Evolutionary conservation across 345 rosid species (phyloP), one percentile per base, ranked within the genome.

Genomic region (Pistacia integerrima): DNA sequence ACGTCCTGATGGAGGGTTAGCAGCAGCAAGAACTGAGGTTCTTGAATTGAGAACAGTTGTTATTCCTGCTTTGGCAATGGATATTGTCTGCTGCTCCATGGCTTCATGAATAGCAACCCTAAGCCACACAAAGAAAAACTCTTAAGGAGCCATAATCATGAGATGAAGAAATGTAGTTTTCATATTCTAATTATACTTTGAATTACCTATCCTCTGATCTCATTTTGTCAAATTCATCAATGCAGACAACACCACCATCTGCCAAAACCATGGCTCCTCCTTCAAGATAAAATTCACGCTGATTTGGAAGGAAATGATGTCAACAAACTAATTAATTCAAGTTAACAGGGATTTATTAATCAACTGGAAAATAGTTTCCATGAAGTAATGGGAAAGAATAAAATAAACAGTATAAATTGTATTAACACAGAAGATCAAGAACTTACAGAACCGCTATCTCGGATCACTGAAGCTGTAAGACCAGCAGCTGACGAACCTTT

Each of bases 251-350:
- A 58, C 99, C 99, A 65, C 98, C 98, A 83, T 96, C 98, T 38
- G 94, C 98, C 88, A 96, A 88, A 82, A 96, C 99, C 98, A 96
- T 96, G 75, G 98, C 99, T 78, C 99, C 99, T 54, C 98, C 99
- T 89, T 93, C 99, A 55, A 95, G 98, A 83, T 96, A 96, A 85
- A 96, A 96, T 82, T 96, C 99, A 8, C 97, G 91, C 99, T 92
- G 87, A 80, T 70, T 77, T 48, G 76, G 58, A 52, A 55, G 18
- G 68, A 67, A 78, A 48, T 63, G 11, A 49, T 41, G 73, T 84
- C 77, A 85, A 1, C 2, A 81, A 79, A 66, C 46, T 11, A 13
- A 6, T 44, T 63, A 18, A 22, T 60, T 5, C 22, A 54, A 48
- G 49, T 48, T 12, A 49, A 54, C 25, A 60, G 48, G 51, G 3